phyloP scores from a whole-genome alignment of 345 rosid genomes.

The Eucalyptus albens region DNA sequence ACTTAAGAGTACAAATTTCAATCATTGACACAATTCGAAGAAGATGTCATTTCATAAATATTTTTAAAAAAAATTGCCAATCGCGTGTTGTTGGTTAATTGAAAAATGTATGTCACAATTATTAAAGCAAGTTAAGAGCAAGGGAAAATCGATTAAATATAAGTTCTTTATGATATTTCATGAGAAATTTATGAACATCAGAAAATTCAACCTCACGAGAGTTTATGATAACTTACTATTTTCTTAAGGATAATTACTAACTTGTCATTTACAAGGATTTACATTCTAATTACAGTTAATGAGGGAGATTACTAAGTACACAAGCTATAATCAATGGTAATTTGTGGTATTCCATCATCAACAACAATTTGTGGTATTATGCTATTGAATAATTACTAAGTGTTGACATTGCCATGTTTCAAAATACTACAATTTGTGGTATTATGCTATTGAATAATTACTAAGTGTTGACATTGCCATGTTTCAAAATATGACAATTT shows the following conservation, averaged over 20 bases:
- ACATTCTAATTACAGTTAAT: neutral
- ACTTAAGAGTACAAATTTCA: accelerated
- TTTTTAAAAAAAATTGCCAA: accelerated
- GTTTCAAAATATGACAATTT: neutral
- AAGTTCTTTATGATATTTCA: neutral
- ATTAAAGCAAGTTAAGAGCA: neutral
- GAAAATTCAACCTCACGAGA: neutral
- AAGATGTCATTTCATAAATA: accelerated
- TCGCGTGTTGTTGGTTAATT: neutral
- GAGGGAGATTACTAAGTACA: neutral
- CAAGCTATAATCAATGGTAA: accelerated
- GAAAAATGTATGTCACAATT: accelerated
- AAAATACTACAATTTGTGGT: too few relatives aligned
- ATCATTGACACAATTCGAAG: accelerated
- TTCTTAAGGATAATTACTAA: neutral
- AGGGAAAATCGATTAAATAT: neutral
- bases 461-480: neutral
- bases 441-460: neutral
- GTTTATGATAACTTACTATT: neutral
- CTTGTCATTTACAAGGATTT: neutral
- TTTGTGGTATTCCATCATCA: neutral
- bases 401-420: neutral
- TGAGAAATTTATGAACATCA: neutral
- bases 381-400: neutral
- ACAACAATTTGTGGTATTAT: neutral